Conservation (phyloP, 2,329 filamentous ascomycete species). For the Penicillium thymicola region DNA sequence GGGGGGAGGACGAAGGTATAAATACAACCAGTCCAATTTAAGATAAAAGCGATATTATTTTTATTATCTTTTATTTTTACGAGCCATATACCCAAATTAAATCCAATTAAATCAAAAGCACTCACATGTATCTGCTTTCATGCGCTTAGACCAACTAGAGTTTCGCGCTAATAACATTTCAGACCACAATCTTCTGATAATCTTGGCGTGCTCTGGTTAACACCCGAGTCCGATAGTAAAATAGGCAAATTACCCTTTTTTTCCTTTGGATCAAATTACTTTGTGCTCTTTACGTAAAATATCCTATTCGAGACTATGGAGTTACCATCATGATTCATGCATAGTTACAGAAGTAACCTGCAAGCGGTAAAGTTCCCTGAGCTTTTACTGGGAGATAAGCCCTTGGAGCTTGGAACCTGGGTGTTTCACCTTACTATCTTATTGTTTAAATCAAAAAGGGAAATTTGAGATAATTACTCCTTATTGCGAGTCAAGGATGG, state of each 20-base stretch:
- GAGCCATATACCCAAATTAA: not conserved
- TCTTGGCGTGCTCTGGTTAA: slow-evolving; percentile 1
- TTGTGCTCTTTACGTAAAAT: not conserved
- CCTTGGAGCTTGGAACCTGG: not conserved
- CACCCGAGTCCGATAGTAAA: not conserved
- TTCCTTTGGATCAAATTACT: not conserved
- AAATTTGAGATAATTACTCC: not conserved
- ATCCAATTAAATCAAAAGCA: not conserved
- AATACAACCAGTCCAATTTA: slow-evolving; percentile 1
- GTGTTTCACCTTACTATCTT: not conserved
- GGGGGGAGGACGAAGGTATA: slow-evolving; percentile 1
- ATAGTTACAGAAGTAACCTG: not conserved
- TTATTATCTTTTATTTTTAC: slow-evolving; percentile 2
- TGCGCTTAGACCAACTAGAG: slow-evolving; percentile 7
- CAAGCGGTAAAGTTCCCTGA: not conserved
- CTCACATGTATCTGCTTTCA: not conserved
- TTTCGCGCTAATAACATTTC: slow-evolving; percentile 2
- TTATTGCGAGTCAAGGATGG: not conserved
- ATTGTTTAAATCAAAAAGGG: not conserved
- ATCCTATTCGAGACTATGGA: not conserved
- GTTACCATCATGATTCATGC: not conserved
- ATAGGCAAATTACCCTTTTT: not conserved
- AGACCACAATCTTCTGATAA: slow-evolving; percentile 4
- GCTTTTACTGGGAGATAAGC: not conserved
- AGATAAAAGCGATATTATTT: not conserved